Base-by-base conservation (phyloP, 2,329 filamentous ascomycete species). In the Alternaria sp. region DNA sequence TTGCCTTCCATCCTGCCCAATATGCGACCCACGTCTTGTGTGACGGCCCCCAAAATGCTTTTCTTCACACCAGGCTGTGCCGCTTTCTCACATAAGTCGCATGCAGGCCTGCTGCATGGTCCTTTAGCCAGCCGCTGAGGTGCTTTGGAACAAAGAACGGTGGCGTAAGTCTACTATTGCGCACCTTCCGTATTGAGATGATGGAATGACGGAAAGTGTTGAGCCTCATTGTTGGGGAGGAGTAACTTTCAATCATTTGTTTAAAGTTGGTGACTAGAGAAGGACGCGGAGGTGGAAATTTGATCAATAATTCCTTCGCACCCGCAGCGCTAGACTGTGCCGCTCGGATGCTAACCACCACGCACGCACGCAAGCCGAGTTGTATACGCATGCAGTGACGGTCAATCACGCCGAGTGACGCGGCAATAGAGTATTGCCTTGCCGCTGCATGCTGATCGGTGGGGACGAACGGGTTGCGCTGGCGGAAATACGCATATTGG, bases 111-210 rank as follows among this genome's bases (percentile, higher is more conserved):
- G 4, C 49, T 55, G 58, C 58, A 55, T 14, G 43, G 21, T 23
- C 46, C 21, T 60, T 60, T 60, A 60, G 20, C 58, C 50, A 60
- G 58, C 58, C 58, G 50, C 58, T 60, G 21, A 18, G 12, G n/a
- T 60, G 47, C 28, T 51, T 37, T 44, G 26, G 26, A 59, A 54
- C 57, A 54, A 59, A 59, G 57, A 54, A 1, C 21, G 33, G 33
- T 55, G 37, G 53, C 53, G 53, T 20, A 18, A 25, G 18, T 44
- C 33, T 14, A 14, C 18, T n/a, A 14, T 14, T 28, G 53, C 6
- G 21, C 21, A 21, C 53, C n/a, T 55, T 44, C 37, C 53, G 21
- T n/a, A 44, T 44, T 15, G 4, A 18, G n/a, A 15, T 3, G 20
- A 15, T 14, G 11, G 21, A 30, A n/a, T n/a, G n/a, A 47, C 15